phyloP scores from a whole-genome alignment of 345 rosid genomes.

The Hibiscus syriacus region DNA sequence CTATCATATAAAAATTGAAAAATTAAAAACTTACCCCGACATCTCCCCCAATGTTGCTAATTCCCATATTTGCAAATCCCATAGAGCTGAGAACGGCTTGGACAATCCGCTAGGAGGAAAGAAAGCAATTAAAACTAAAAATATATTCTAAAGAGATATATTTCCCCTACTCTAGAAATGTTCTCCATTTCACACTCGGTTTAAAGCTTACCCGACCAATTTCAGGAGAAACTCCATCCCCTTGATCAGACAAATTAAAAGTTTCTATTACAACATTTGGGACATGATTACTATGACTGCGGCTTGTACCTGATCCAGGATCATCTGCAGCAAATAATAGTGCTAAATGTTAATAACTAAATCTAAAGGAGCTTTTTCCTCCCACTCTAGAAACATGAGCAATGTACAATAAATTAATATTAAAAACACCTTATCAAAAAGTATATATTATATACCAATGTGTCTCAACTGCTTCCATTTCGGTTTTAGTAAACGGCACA shows the following conservation, averaged over 20 bases:
- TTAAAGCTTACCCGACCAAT: conserved; percentile 45
- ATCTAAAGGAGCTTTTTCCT: not conserved
- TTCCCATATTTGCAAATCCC: conserved; percentile 45
- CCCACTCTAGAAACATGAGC: not conserved
- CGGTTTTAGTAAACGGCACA: no score
- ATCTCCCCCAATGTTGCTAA: conserved; percentile 42
- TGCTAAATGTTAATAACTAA: not conserved
- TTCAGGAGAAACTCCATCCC: conserved; percentile 66
- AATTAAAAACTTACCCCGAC: conserved; percentile 32
- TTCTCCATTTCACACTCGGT: conserved; percentile 12
- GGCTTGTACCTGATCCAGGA: conserved; percentile 36
- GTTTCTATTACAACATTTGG: conserved; percentile 57
- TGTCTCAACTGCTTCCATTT: no score
- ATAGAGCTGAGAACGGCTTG: conserved; percentile 73
- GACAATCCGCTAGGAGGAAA: conserved; percentile 43
- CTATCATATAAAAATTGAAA: not conserved
- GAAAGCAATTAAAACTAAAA: not conserved
- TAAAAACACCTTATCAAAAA: no score
- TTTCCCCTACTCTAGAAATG: not conserved
- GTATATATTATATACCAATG: no score
- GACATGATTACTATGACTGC: conserved; percentile 22
- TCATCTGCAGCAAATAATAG: conserved; percentile 24
- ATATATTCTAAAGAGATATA: not conserved
- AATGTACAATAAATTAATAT: not conserved
- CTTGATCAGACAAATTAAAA: conserved; percentile 59